phyloP scores from a whole-genome alignment of 331 rosid species.

The Saraca asoca region DNA sequence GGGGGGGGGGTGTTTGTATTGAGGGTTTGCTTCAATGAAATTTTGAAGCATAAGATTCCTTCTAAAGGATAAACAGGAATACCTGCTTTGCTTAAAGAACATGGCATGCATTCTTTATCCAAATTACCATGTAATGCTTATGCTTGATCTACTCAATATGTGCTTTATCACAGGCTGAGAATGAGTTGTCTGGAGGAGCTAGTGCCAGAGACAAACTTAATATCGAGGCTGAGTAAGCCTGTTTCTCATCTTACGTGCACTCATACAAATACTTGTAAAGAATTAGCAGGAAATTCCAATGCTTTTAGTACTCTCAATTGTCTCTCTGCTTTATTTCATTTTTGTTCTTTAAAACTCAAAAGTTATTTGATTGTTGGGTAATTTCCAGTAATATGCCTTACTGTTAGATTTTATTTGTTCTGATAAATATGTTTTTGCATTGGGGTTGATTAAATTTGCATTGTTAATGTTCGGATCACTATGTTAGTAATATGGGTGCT shows the following conservation, averaged over 20 bases:
- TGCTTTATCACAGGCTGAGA: slow-evolving; percentile 71
- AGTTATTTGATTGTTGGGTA: not conserved
- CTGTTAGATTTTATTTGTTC: slow-evolving; percentile 18
- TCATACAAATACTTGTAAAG: slow-evolving; percentile 6
- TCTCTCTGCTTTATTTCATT: slow-evolving; percentile 13
- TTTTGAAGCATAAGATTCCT: slow-evolving; percentile 19
- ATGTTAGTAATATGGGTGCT: not conserved
- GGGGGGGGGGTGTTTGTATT: not conserved
- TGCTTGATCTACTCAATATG: slow-evolving; percentile 34
- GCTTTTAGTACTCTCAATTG: slow-evolving; percentile 26
- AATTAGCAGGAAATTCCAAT: slow-evolving; percentile 20
- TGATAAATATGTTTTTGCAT: slow-evolving; percentile 6
- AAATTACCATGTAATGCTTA: slow-evolving; percentile 21
- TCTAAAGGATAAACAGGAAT: slow-evolving; percentile 27
- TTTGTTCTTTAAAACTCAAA: slow-evolving; percentile 17
- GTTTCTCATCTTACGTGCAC: slow-evolving; percentile 17
- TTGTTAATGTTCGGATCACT: slow-evolving; percentile 15
- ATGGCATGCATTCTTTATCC: not conserved
- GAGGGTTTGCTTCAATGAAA: slow-evolving; percentile 16
- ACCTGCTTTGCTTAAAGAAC: slow-evolving; percentile 23
- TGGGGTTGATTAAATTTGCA: not conserved
- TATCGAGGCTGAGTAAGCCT: slow-evolving; percentile 79
- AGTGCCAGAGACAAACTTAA: slow-evolving; percentile 72
- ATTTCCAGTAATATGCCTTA: slow-evolving; percentile 19
- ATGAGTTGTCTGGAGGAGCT: slow-evolving; percentile 64